Conservation (phyloP, 768 basidiomycete species). For the Daedaleopsis nitida region DNA sequence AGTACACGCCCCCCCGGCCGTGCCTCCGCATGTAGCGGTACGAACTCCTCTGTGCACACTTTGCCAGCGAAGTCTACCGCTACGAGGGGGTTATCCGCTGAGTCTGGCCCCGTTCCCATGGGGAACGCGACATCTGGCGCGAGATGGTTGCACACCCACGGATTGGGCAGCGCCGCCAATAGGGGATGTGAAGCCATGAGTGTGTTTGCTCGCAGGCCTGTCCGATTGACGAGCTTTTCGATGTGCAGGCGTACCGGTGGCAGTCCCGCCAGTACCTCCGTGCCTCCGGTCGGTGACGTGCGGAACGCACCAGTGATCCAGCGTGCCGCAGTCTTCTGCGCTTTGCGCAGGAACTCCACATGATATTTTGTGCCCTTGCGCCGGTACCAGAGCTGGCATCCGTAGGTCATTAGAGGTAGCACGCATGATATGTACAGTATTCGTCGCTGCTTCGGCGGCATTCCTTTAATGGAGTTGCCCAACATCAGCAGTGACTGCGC, state of each 20-base stretch:
- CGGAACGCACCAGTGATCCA: constrained; percentile 25
- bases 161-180: constrained; percentile 1
- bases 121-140: too few relatives aligned
- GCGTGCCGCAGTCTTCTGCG: constrained; percentile 15
- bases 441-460: constrained; percentile 15
- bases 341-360: constrained; percentile 8
- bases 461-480: constrained; percentile 23
- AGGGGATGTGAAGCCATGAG: constrained; percentile 5
- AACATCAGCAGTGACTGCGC: constrained; percentile 15
- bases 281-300: constrained; percentile 20
- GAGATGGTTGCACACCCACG: too few relatives aligned
- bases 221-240: constrained; percentile 13
- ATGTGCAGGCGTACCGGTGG: constrained; percentile 19
- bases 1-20: too few relatives aligned
- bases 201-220: background rate
- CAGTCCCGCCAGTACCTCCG: constrained; percentile 21
- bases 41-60: background rate
- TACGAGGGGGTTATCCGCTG: background rate
- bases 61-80: constrained; percentile 2
- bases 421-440: constrained; percentile 20
- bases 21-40: too few relatives aligned
- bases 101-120: too few relatives aligned
- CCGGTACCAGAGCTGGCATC: constrained; percentile 23
- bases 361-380: constrained; percentile 10
- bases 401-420: constrained; percentile 23